Evolutionary conservation across 164 flowering plant genomes (phyloP).

Genomic region (Vitis vinifera): ASM3070453v1 NC_081821.1:31001-31500

Average conservation of each 20-base stretch:
- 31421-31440: slow-evolving; percentile 1
- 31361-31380: slow-evolving; percentile 81
- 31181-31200: slow-evolving; percentile 41
- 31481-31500: not conserved
- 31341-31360: slow-evolving; percentile 80
- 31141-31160: slow-evolving; percentile 70
- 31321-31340: slow-evolving; percentile 89
- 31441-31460: not conserved
- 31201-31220: slow-evolving; percentile 45
- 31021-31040: not conserved
- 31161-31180: slow-evolving; percentile 58
- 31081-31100: slow-evolving; percentile 59
- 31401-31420: slow-evolving; percentile 61
- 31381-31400: slow-evolving; percentile 84
- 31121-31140: slow-evolving; percentile 98
- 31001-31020: not conserved
- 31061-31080: slow-evolving; percentile 96
- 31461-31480: not conserved
- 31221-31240: slow-evolving; percentile 66
- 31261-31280: slow-evolving; percentile 77
- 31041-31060: slow-evolving; percentile 68
- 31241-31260: slow-evolving; percentile 86
- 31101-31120: slow-evolving; percentile 51
- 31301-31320: slow-evolving; percentile 92
- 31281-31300: slow-evolving; percentile 95